Evolutionary conservation across 257 asterid species (phyloP).

Genomic region (Solanum peruvianum): DNA sequence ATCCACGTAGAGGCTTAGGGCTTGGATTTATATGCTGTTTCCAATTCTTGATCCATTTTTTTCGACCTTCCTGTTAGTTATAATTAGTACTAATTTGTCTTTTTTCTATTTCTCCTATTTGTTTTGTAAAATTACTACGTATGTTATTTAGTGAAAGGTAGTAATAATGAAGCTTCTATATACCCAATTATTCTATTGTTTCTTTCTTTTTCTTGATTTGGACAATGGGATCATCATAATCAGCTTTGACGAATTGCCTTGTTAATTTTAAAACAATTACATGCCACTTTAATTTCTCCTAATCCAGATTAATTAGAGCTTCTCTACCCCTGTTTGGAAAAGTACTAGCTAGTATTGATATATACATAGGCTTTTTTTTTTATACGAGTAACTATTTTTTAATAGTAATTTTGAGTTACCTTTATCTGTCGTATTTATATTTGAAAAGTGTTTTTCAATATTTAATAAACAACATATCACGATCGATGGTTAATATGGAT

Average conservation of each 20-base stretch:
- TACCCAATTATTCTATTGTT: not conserved
- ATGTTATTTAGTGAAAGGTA: not conserved
- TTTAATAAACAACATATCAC: not conserved
- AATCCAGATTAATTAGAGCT: not conserved
- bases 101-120: not conserved
- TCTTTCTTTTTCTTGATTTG: not conserved
- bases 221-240: not conserved
- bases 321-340: not conserved
- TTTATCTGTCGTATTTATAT: not conserved
- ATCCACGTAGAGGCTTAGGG: not conserved
- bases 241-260: not conserved
- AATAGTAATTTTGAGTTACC: not conserved
- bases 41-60: not conserved
- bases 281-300: not conserved
- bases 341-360: not conserved
- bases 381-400: not conserved
- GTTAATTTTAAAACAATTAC: not conserved
- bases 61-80: not conserved
- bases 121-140: not conserved
- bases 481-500: not conserved
- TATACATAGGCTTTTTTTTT: not conserved
- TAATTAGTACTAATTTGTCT: not conserved
- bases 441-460: no score
- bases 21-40: not conserved
- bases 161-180: no score